These are phyloP conservation scores for Pythium periplocum DNA, from an alignment of 352 stramenopile genomes.

Conservation along the genomic window DNA sequence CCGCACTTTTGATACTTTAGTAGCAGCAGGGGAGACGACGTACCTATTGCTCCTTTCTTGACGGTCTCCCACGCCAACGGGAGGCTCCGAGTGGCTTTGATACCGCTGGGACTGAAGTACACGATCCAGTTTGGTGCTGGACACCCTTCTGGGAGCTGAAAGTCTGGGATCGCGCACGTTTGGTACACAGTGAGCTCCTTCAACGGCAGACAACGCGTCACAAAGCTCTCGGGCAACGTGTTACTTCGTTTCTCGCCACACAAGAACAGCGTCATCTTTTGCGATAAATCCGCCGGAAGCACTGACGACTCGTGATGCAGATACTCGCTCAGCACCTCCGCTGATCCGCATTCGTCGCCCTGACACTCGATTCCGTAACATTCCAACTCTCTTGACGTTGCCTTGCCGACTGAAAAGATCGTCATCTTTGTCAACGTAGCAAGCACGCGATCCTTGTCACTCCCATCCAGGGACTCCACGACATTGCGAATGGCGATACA, in stretches of 20 bases:
- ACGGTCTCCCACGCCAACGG: constrained; percentile 44
- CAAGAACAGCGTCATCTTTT: constrained; percentile 65
- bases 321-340: constrained; percentile 45
- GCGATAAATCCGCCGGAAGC: constrained; percentile 25
- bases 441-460: constrained; percentile 15
- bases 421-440: constrained; percentile 22
- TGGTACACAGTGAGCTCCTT: constrained; percentile 67
- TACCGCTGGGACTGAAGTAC: constrained; percentile 79
- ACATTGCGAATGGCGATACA: constrained; percentile 42
- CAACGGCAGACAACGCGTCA: constrained; percentile 29
- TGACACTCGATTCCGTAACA: constrained; percentile 41
- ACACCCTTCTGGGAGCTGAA: constrained; percentile 34
- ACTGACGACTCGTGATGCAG: constrained; percentile 28
- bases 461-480: constrained; percentile 22
- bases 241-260: constrained; percentile 71
- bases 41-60: constrained; percentile 75
- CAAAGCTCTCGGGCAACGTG: constrained; percentile 60
- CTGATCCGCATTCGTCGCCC: constrained; percentile 71
- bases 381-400: constrained; percentile 57
- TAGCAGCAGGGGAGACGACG: constrained; percentile 3
- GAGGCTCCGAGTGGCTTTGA: constrained; percentile 47
- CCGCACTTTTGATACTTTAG: no score
- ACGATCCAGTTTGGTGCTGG: constrained; percentile 54
- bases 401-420: constrained; percentile 63
- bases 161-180: constrained; percentile 38